Evolutionary conservation across 140 eudicot genomes (phyloP), one percentile per base, ranked within the genome.

Genomic region (Bidens hawaiensis): DNA sequence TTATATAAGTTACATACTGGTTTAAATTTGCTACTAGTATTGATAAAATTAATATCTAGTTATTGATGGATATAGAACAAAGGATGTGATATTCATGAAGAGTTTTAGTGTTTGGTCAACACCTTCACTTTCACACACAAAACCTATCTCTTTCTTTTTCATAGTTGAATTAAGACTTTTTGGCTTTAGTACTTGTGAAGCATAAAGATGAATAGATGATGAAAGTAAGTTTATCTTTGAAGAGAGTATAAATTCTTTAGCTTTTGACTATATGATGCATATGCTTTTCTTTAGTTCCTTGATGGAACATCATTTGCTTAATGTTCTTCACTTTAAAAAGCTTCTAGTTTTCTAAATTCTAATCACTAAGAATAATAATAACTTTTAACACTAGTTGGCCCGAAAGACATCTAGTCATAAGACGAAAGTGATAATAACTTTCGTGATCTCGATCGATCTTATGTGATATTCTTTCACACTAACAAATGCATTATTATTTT

Each of bases 41-140:
- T 30, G 1, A 30, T 1, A 30, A 30, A 9, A 30, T 30, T 9
- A 30, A 4, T 30, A 4, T 30, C 36, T 30, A 9, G 5, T 30
- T 30, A 4, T 30, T 0, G 8, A 30, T 34, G 42, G 11, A 34
- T 14, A 34, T n/a, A n/a, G n/a, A n/a, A n/a, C n/a, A n/a, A n/a
- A n/a, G n/a, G n/a, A n/a, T n/a, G n/a, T n/a, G n/a, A n/a, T n/a
- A n/a, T n/a, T n/a, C n/a, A n/a, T n/a, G 74, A n/a, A 75, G 73
- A 82, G 82, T n/a, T n/a, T n/a, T 89, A 75, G 84, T 84, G 47
- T 73, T 53, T 81, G 86, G 85, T 85, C 94, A 82, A 83, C 90
- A 82, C 59, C 78, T 50, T 67, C 76, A 81, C 77, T 76, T 64
- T 78, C 74, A 46, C 68, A 70, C 64, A 67, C 69, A 75, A 75